These are phyloP conservation scores for Diaporthe nobilis DNA, from an alignment of 2,329 filamentous ascomycete species.

Conservation along the genomic window DNA sequence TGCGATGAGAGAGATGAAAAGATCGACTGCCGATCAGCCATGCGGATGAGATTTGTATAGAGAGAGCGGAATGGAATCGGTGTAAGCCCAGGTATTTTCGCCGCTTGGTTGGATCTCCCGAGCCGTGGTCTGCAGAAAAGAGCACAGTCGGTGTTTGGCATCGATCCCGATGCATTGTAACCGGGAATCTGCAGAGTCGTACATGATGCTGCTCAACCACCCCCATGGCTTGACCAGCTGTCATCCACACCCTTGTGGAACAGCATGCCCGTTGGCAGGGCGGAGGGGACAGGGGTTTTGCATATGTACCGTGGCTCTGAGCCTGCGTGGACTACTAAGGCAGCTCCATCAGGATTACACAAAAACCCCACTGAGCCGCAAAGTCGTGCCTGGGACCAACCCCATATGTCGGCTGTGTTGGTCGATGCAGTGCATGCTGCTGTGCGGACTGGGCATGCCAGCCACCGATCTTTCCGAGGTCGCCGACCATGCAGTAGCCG, in stretches of 20 bases:
- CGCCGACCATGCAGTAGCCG: slow-evolving; percentile 15
- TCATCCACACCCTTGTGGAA: background rate
- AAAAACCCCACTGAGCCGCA: background rate
- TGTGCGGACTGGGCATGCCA: background rate
- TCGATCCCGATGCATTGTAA: background rate
- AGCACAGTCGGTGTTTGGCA: background rate
- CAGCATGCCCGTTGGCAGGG: background rate
- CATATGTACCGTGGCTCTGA: background rate
- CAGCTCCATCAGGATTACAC: background rate
- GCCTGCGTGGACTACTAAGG: background rate
- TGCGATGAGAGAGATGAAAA: background rate
- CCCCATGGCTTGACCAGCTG: slow-evolving; percentile 6
- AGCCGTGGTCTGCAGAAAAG: background rate
- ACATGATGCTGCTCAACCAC: background rate
- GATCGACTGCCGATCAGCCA: background rate
- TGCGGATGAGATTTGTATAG: background rate
- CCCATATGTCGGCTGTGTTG: background rate
- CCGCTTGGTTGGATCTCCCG: background rate
- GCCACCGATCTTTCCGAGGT: slow-evolving; percentile 23
- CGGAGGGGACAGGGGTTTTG: background rate
- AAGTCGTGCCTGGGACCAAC: slow-evolving; percentile 11
- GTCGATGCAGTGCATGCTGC: background rate
- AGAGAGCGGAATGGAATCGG: background rate
- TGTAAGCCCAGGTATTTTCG: background rate
- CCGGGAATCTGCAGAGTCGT: background rate